Conservation (phyloP, 257 asterid genomes). For the Solanum medicagineum region DNA sequence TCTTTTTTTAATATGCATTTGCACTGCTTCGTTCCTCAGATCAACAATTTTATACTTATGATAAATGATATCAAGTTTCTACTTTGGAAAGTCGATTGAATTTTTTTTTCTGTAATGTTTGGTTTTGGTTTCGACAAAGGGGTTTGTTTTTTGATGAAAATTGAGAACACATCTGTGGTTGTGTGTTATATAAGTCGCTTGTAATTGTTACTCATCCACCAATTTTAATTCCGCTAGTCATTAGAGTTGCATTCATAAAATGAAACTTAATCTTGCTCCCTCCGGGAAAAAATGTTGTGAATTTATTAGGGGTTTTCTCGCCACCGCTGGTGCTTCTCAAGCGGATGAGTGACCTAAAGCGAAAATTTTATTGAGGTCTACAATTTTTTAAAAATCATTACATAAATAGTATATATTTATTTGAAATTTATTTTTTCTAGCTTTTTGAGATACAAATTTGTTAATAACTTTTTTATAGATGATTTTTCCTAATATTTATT, state of each 20-base stretch:
- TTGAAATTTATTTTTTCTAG: not conserved
- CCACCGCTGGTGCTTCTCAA: not conserved
- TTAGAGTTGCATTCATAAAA: not conserved
- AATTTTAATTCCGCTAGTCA: not conserved
- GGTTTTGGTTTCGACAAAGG: not conserved
- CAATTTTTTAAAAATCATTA: not conserved
- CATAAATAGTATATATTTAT: not conserved
- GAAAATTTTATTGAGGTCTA: not conserved
- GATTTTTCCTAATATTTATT: not conserved
- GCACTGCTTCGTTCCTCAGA: not conserved
- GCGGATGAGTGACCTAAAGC: not conserved
- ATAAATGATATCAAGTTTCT: not conserved
- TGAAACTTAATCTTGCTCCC: not conserved
- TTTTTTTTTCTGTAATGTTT: not conserved
- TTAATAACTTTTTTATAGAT: no score
- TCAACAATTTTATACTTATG: not conserved
- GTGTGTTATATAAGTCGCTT: not conserved
- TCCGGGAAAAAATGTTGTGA: not conserved
- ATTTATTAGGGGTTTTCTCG: not conserved
- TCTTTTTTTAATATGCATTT: not conserved
- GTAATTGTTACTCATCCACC: not conserved
- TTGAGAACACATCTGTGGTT: not conserved
- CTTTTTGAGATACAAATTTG: not conserved
- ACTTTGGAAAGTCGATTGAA: not conserved
- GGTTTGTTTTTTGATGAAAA: not conserved